phyloP scores from a whole-genome alignment of 2,329 filamentous ascomycete species.

The Verticillium tricorpus region DNA sequence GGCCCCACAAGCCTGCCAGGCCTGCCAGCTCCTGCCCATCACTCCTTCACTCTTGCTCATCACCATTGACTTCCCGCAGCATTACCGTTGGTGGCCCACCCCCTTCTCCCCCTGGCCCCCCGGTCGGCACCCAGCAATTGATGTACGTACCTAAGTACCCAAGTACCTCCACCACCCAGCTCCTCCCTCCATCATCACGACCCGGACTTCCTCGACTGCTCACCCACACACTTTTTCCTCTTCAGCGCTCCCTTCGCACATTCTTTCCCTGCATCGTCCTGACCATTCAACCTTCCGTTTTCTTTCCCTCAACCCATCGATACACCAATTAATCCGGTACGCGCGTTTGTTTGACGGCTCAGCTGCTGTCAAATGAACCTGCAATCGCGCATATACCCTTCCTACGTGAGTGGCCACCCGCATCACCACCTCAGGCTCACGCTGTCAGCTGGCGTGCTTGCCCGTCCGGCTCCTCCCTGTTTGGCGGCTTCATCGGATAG shows the following conservation, averaged over 20 bases:
- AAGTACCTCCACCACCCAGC: not conserved
- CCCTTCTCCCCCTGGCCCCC: not conserved
- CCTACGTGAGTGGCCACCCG: conserved; percentile 50
- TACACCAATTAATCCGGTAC: conserved; percentile 18
- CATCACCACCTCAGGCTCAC: not conserved
- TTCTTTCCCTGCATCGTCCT: conserved; percentile 8
- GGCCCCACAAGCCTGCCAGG: not conserved
- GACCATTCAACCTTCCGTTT: conserved; percentile 12
- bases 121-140: not conserved
- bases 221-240: conserved; percentile 1
- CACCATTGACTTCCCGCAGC: not conserved
- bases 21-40: not conserved
- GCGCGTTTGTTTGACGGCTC: conserved; percentile 93
- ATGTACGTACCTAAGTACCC: not conserved
- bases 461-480: not conserved
- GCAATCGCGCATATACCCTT: conserved; percentile 61
- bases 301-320: conserved; percentile 17
- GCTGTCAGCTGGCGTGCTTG: not conserved
- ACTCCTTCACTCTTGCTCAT: not conserved
- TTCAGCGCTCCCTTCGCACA: conserved; percentile 3
- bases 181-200: not conserved
- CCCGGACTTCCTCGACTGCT: not conserved
- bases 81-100: not conserved
- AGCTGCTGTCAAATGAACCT: conserved; percentile 97
- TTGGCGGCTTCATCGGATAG: conserved; percentile 2